Evolutionary conservation across 176 grass and related monocot species (phyloP).

Genomic region (Triticum urartu): DNA sequence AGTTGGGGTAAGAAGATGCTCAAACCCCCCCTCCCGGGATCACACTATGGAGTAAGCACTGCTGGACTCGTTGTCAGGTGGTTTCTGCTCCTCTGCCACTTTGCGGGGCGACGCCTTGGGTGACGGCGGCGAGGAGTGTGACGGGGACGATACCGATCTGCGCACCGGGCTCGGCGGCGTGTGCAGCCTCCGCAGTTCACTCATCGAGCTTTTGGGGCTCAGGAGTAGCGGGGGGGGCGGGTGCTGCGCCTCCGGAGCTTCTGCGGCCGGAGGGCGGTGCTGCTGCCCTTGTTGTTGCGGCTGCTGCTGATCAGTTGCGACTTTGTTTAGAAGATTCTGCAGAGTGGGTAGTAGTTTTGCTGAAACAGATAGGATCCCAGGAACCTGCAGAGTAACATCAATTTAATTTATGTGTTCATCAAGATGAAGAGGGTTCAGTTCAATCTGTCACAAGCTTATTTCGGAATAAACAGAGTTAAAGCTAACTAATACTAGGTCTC

Average conservation of each 20-base stretch:
- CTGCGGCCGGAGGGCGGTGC: conserved; percentile 28
- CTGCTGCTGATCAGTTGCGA: conserved; percentile 36
- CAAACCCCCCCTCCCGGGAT: background rate
- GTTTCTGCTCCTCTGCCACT: conserved; percentile 38
- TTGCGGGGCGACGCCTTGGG: conserved; percentile 35
- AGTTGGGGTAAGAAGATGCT: background rate
- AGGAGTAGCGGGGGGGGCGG: conserved; percentile 45
- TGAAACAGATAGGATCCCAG: conserved; percentile 70
- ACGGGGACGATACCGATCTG: background rate
- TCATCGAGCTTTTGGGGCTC: conserved; percentile 45
- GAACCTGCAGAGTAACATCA: conserved; percentile 44
- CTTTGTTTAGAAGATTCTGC: conserved; percentile 58
- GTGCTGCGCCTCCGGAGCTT: background rate
- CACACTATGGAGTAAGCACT: conserved; percentile 53
- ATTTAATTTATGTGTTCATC: conserved; percentile 9
- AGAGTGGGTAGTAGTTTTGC: conserved; percentile 68
- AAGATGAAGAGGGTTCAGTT: background rate
- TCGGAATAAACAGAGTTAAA: background rate
- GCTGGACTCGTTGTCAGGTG: conserved; percentile 31
- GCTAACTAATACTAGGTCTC: background rate
- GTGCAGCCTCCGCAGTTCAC: conserved; percentile 38
- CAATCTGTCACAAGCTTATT: background rate
- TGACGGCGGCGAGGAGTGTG: conserved; percentile 32
- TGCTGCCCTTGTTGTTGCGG: conserved; percentile 45
- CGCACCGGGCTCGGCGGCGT: conserved; percentile 34